Evolutionary conservation across 768 basidiomycete species (phyloP), one percentile per base, ranked within the genome.

Genomic region (Lyophyllum semitale): DNA sequence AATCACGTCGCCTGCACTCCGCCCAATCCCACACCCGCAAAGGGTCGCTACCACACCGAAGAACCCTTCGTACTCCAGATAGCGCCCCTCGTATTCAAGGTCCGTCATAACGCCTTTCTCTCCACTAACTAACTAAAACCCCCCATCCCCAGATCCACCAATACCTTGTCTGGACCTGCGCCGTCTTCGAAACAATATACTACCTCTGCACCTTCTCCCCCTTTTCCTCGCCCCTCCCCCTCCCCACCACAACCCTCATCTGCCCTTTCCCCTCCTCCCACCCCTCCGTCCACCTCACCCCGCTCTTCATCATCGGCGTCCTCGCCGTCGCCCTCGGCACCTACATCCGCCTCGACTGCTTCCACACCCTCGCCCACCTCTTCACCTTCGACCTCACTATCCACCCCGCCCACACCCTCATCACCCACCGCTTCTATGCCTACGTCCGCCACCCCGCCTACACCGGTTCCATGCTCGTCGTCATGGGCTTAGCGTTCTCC

Each of bases 301-400:
- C 72, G 0, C 30, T 70, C 20, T 72, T 79, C 57, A 41, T 74
- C 43, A 57, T 69, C 20, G 76, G 77, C 7, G 64, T 74, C 33
- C 41, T 72, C 12, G 60, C 71, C 20, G 69, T 75, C 37, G 59
- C 68, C 6, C 50, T 68, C 11, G 77, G 76, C 8, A 65, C 70
- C 33, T 65, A 69, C 30, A 74, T 79, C 38, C 78, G 78, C 33
- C 51, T 79, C n/a, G 70, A 66, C 46, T 80, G 79, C 53, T 80
- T 76, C 64, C 67, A 59, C 29, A 72, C 77, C 17, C 72, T 81
- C 9, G 77, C 77, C 4, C 63, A 71, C 15, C 62, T 78, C 45
- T 81, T 81, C 61, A 80, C 80, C 5, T 80, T 79, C 51, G 80
- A 81, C 46, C 72, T 81, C 50, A 77, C 76, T 32, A 64, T 81